A percentile compares a stretch with the other conserved stretches of the same genome.
Evolutionary conservation across 495 filamentous ascomycete species (phyloP).

Genomic region (Penicillium bialowiezense): DNA sequence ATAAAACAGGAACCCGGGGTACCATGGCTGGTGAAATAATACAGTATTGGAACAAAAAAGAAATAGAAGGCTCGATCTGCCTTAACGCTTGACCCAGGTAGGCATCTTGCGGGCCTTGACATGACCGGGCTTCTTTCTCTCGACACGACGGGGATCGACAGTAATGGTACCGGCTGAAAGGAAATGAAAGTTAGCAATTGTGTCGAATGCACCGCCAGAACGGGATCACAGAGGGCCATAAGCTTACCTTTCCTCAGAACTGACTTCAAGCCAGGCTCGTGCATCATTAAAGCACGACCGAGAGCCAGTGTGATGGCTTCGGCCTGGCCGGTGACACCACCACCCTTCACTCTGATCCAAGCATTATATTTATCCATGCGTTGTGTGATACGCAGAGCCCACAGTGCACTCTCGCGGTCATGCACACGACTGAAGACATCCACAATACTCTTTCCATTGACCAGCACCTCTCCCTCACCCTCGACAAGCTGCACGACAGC

Average conservation of each 20-base stretch:
- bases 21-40: slow-evolving; percentile 29
- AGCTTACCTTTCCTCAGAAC: slow-evolving; percentile 82
- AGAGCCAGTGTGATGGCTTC: slow-evolving; percentile 93
- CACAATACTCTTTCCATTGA: slow-evolving; percentile 82
- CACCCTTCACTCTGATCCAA: slow-evolving; percentile 78
- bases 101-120: slow-evolving; percentile 98
- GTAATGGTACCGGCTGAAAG: slow-evolving; percentile 82
- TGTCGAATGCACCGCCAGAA: slow-evolving; percentile 7
- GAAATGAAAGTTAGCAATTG: slow-evolving; percentile 20
- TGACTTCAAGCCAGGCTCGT: slow-evolving; percentile 88
- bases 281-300: slow-evolving; percentile 80
- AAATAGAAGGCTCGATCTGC: not conserved
- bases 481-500: slow-evolving; percentile 86
- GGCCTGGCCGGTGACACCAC: slow-evolving; percentile 91
- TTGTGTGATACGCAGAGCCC: slow-evolving; percentile 80
- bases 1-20: slow-evolving; percentile 24
- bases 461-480: slow-evolving; percentile 80
- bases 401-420: slow-evolving; percentile 91
- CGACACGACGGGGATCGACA: slow-evolving; percentile 85
- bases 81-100: slow-evolving; percentile 84
- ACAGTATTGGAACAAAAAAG: slow-evolving; percentile 25
- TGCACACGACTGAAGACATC: slow-evolving; percentile 82
- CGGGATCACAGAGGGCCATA: not conserved
- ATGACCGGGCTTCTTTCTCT: slow-evolving; percentile 96
- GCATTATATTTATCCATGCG: slow-evolving; percentile 96